Conservation (phyloP, 2,329 filamentous ascomycete genomes). For the Nigrospora sphaerica region DNA sequence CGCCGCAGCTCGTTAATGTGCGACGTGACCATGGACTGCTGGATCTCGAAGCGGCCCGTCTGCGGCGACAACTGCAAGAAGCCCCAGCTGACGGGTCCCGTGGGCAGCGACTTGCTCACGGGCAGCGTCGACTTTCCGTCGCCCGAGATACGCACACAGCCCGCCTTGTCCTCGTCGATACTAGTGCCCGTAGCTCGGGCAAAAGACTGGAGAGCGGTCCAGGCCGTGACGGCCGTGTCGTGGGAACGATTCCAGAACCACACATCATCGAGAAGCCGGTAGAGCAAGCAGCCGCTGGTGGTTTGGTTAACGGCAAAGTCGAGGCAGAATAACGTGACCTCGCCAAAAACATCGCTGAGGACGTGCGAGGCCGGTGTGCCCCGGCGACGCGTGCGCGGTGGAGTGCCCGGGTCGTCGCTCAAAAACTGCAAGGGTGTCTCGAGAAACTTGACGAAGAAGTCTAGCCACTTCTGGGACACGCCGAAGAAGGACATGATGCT, state of each 20-base stretch:
- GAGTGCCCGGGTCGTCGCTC: conserved; percentile 39
- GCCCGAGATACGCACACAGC: conserved; percentile 33
- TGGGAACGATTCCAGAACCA: conserved; percentile 59
- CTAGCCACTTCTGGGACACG: conserved; percentile 46
- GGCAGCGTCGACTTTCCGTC: conserved; percentile 7
- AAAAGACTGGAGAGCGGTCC: conserved; percentile 51
- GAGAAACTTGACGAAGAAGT: conserved; percentile 53
- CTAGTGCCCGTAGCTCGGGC: conserved; percentile 45
- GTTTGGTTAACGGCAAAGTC: conserved; percentile 57
- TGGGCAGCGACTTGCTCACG: conserved; percentile 30
- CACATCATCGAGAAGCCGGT: conserved; percentile 58
- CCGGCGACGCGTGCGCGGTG: conserved; percentile 38
- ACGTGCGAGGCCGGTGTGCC: conserved; percentile 55
- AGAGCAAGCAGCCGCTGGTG: conserved; percentile 46
- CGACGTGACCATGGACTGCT: conserved; percentile 48
- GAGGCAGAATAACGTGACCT: conserved; percentile 55
- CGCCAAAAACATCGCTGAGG: conserved; percentile 52
- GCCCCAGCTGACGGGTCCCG: conserved; percentile 44
- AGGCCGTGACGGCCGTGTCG: conserved; percentile 45
- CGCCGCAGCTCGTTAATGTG: conserved; percentile 52
- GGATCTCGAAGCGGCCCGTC: conserved; percentile 50
- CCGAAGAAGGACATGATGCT: conserved; percentile 51
- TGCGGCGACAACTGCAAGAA: conserved; percentile 47
- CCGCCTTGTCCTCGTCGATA: conserved; percentile 46
- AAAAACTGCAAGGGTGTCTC: conserved; percentile 51